phyloP scores from a whole-genome alignment of 345 rosid species.

The Acer saccharum region DNA sequence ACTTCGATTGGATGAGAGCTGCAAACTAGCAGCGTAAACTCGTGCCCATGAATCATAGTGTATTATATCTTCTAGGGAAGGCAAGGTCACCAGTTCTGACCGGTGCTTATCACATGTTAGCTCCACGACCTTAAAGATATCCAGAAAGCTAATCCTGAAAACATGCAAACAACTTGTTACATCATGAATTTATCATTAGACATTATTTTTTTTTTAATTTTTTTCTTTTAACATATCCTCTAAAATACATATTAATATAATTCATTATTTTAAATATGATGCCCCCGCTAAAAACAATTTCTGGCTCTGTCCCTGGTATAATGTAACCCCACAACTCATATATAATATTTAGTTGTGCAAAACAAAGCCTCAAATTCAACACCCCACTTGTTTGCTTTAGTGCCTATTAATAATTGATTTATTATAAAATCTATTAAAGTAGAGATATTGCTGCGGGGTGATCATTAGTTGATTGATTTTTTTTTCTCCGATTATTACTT shows the following conservation, averaged over 20 bases:
- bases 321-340: not conserved
- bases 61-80: conserved; percentile 83
- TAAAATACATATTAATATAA: too few species aligned
- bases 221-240: too few species aligned
- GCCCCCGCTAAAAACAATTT: too few species aligned
- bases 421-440: too few species aligned
- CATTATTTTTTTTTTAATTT: too few species aligned
- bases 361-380: not conserved
- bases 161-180: not conserved
- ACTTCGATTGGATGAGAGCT: conserved; percentile 41
- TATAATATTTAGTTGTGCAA: not conserved
- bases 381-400: not conserved
- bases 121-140: conserved; percentile 93
- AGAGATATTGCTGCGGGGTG: too few species aligned
- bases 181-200: too few species aligned
- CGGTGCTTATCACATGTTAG: conserved; percentile 75
- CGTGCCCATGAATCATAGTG: conserved; percentile 96
- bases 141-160: conserved; percentile 85
- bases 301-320: too few species aligned
- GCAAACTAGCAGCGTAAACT: conserved; percentile 60
- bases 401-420: not conserved
- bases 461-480: too few species aligned
- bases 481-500: too few species aligned
- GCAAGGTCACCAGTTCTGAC: conserved; percentile 63
- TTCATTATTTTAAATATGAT: too few species aligned